These are phyloP conservation scores for Cenchrus purpureus DNA, from an alignment of 176 grass and related monocot species.

Conservation along the genomic window DNA sequence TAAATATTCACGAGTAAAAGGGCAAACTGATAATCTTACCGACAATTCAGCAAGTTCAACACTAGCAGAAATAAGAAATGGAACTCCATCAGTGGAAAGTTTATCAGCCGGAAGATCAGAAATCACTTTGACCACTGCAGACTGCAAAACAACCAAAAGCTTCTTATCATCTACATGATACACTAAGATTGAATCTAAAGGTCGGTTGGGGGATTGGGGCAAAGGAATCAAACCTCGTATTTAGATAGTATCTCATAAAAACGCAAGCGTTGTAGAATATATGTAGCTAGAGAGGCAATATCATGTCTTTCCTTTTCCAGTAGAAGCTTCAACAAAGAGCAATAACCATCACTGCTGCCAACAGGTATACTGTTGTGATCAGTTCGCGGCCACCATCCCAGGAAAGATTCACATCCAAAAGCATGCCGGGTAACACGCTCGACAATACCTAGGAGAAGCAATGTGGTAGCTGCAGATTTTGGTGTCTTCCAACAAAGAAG, in stretches of 20 bases:
- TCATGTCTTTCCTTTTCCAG: slow-evolving; percentile 89
- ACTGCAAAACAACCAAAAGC: slow-evolving; percentile 68
- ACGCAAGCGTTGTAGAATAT: slow-evolving; percentile 78
- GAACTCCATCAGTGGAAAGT: slow-evolving; percentile 57
- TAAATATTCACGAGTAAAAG: slow-evolving; percentile 22
- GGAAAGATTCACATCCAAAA: slow-evolving; percentile 92
- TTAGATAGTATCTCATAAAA: slow-evolving; percentile 87
- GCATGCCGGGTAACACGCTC: slow-evolving; percentile 76
- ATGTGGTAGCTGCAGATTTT: slow-evolving; percentile 67
- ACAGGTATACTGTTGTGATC: slow-evolving; percentile 53
- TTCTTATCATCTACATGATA: slow-evolving; percentile 31
- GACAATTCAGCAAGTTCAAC: slow-evolving; percentile 78
- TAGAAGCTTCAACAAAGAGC: slow-evolving; percentile 81
- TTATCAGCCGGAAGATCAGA: slow-evolving; percentile 53
- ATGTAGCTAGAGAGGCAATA: slow-evolving; percentile 70
- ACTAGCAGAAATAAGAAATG: slow-evolving; percentile 67
- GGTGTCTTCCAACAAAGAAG: slow-evolving; percentile 58
- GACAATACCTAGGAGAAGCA: slow-evolving; percentile 81
- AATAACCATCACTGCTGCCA: slow-evolving; percentile 75
- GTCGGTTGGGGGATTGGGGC: background rate
- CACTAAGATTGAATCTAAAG: slow-evolving; percentile 32
- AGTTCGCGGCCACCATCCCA: slow-evolving; percentile 83
- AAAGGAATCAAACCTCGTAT: slow-evolving; percentile 69
- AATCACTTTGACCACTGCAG: slow-evolving; percentile 68
- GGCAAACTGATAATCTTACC: slow-evolving; percentile 48